Evolutionary conservation across 148 eudicot genomes (phyloP).

Genomic region (Rhododendron ovatum): DNA sequence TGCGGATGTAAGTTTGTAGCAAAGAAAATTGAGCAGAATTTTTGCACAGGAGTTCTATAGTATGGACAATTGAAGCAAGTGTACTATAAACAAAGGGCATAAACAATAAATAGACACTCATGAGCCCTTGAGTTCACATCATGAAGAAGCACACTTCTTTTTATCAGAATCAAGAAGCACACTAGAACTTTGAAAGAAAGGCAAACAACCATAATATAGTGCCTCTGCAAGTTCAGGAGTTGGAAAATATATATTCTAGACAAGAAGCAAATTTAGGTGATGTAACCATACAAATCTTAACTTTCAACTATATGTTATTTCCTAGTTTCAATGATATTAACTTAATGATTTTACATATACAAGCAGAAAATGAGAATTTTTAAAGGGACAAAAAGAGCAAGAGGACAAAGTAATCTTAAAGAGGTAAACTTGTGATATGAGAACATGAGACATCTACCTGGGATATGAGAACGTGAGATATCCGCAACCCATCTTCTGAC

Average conservation of each 20-base stretch:
- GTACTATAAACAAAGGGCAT: neutral
- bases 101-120: neutral
- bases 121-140: neutral
- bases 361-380: neutral
- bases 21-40: neutral
- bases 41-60: neutral
- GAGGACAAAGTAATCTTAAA: neutral
- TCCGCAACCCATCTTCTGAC: constrained; percentile 44
- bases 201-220: neutral
- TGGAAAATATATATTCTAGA: neutral
- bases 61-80: neutral
- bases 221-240: neutral
- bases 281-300: neutral
- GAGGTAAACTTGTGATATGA: neutral
- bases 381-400: neutral
- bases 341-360: neutral
- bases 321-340: neutral
- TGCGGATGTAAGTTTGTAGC: neutral
- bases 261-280: neutral
- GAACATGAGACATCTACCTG: constrained; percentile 36
- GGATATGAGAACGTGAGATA: constrained; percentile 49
- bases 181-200: neutral
- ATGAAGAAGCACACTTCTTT: neutral
- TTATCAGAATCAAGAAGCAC: neutral
- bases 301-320: neutral